Percentiles rank a stretch among this genome's conserved stretches.
Conservation (phyloP, 2,329 filamentous ascomycete species). For the Thermoascus crustaceus region DNA sequence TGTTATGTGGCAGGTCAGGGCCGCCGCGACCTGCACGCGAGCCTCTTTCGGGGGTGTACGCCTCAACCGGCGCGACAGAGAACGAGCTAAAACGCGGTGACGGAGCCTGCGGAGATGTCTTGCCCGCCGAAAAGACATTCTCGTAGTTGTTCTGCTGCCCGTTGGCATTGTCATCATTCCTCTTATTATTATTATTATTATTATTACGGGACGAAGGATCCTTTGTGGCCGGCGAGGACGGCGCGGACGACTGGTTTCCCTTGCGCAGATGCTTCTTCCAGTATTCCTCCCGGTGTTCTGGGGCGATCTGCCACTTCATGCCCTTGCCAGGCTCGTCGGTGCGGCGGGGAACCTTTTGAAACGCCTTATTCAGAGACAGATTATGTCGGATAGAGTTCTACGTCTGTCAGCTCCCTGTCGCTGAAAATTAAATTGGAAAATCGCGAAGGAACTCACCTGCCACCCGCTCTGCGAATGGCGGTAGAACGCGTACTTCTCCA, state of each 20-base stretch:
- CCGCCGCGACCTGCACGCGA: constrained; percentile 27
- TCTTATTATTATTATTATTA: too few species aligned
- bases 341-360: constrained; percentile 83
- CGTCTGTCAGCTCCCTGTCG: constrained; percentile 1
- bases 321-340: constrained; percentile 96
- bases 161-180: constrained; percentile 25
- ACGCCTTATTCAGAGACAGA: constrained; percentile 85
- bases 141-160: constrained; percentile 28
- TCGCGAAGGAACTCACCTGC: constrained; percentile 57
- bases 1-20: constrained; percentile 23
- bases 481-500: constrained; percentile 86
- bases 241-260: constrained; percentile 37
- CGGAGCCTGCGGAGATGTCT: constrained; percentile 31
- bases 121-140: constrained; percentile 31
- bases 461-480: constrained; percentile 77
- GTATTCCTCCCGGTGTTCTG: constrained; percentile 80
- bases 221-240: constrained; percentile 39
- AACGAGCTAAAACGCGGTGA: constrained; percentile 36
- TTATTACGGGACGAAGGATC: constrained; percentile 34
- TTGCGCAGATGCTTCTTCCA: constrained; percentile 54
- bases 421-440: constrained; percentile 1
- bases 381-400: constrained; percentile 97
- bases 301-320: constrained; percentile 96
- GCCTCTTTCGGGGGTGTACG: constrained; percentile 41
- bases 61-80: constrained; percentile 35